Evolutionary conservation across 192 early-diverging fungal species (phyloP), one percentile per base, ranked within the genome.

Genomic region (Backusella parvicylindrica): DNA sequence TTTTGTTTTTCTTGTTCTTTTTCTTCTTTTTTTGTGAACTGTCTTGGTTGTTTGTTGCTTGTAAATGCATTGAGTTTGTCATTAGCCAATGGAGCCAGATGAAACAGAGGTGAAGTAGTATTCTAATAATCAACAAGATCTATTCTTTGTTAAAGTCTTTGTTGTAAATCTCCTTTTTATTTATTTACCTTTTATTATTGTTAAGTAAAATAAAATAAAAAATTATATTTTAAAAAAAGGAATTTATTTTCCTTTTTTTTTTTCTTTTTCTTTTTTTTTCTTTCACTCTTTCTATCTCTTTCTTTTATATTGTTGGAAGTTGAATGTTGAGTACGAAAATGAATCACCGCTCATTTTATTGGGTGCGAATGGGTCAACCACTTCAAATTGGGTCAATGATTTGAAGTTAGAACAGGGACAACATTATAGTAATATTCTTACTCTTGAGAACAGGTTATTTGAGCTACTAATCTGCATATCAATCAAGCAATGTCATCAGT

Each of bases 31-130:
- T 70, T 28, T 70, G 40, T 8, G 67, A 68, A 33, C 21, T 23
- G 37, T 6, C 16, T 40, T 31, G 68, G 41, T 41, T 40, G 23
- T 60, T 60, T 60, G 21, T 9, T 60, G 41, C 7, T 41, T 56
- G 41, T 47, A 70, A 47, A 28, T 70, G 68, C 37, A 70, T 41
- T 28, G 40, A 70, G 26, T 70, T 70, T 26, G 68, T 70, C 68
- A 70, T 70, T 70, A 70, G 68, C 68, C 68, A 21, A 37, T 40
- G 40, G 33, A 70, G 68, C 68, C 68, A 70, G 68, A 70, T 70
- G 68, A 70, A 47, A 47, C 68, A 70, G 28, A 70, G 37, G 37
- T 70, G 37, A 31, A 70, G 26, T 70, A 70, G 18, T 26, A 70
- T 23, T 26, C 26, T 41, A 70, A 70, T 40, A 28, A 47, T 16